Evolutionary conservation across 2,329 filamentous ascomycete genomes (phyloP).

Genomic region (Raffaelea arxii): DNA sequence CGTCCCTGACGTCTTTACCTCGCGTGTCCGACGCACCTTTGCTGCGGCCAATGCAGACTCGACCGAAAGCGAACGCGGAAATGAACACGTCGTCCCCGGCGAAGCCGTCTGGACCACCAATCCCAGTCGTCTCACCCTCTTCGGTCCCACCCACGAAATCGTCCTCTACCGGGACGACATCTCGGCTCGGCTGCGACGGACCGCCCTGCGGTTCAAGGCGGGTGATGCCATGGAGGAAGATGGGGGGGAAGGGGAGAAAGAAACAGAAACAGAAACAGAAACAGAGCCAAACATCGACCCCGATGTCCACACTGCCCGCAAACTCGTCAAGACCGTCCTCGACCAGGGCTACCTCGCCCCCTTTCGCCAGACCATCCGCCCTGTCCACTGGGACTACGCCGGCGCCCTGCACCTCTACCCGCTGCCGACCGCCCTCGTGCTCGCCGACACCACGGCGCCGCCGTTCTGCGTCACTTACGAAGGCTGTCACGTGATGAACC

Average conservation of each 20-base stretch:
- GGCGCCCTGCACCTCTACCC: conserved; percentile 74
- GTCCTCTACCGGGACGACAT: conserved; percentile 83
- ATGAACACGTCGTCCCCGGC: conserved; percentile 36
- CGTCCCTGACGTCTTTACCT: conserved; percentile 85
- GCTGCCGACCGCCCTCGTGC: conserved; percentile 70
- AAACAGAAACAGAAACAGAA: not conserved
- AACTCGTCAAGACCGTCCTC: conserved; percentile 81
- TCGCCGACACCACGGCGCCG: conserved; percentile 73
- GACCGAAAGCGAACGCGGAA: conserved; percentile 26
- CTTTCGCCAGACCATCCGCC: conserved; percentile 69
- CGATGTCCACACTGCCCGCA: conserved; percentile 53
- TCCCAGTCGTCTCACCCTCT: conserved; percentile 70
- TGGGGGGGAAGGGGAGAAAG: conserved; percentile 13
- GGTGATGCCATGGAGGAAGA: conserved; percentile 31
- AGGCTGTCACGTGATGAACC: conserved; percentile 93
- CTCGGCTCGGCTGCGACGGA: conserved; percentile 65
- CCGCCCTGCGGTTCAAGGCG: conserved; percentile 54
- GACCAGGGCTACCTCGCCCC: conserved; percentile 86
- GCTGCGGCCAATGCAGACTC: conserved; percentile 65
- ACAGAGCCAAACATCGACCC: conserved; percentile 23
- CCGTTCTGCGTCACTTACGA: conserved; percentile 87
- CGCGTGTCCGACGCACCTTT: conserved; percentile 72
- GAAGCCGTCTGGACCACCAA: conserved; percentile 85
- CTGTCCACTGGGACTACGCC: conserved; percentile 84
- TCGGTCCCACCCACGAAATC: conserved; percentile 81